Base-by-base conservation (phyloP, 495 filamentous ascomycete genomes). In the Cercophora scortea region DNA sequence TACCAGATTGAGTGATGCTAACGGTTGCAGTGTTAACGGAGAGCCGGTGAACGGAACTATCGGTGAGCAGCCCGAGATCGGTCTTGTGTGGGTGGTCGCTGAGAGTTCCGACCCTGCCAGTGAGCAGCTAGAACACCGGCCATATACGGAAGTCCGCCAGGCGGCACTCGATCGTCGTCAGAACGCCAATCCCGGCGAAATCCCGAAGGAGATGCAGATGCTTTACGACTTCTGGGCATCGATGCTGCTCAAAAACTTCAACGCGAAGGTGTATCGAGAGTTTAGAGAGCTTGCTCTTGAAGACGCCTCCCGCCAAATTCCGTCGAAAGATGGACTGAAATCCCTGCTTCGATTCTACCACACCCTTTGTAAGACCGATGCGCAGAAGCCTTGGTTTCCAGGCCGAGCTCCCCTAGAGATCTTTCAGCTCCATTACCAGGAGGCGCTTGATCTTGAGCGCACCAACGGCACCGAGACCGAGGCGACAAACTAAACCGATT, bases 201-300 rank as follows among this genome's bases (percentile, higher is more conserved):
- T 61, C 54, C 55, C 64, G 19, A 45, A 35, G 25, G 74, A 86
- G 61, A 86, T 87, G 74, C 75, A 79, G 51, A 74, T 81, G 51
- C 76, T 89, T 12, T 90, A 89, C 67, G 73, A 83, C 51, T 87
- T 86, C 70, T 91, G 88, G 88, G 83, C 83, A n/a, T 78, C 85
- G 61, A 87, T 87, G 63, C 78, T 93, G 40, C 73, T 82, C 52
- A 73, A 79, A 55, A 83, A 85, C 63, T 93, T 93, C 78, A 86
- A 93, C 65, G 69, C 72, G 50, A 75, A 72, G 53, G 86, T 95
- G 79, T 95, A 94, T 73, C 69, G 79, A 62, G 87, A 94, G 67
- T 93, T 94, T 71, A 76, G 82, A 55, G 69, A 71, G 56, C 74
- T 79, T 60, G 88, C 90, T 51, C 66, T 85, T 54, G 84, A 86